Base-by-base conservation (phyloP, 2,329 filamentous ascomycete species). In the Claviceps humidiphila region DNA sequence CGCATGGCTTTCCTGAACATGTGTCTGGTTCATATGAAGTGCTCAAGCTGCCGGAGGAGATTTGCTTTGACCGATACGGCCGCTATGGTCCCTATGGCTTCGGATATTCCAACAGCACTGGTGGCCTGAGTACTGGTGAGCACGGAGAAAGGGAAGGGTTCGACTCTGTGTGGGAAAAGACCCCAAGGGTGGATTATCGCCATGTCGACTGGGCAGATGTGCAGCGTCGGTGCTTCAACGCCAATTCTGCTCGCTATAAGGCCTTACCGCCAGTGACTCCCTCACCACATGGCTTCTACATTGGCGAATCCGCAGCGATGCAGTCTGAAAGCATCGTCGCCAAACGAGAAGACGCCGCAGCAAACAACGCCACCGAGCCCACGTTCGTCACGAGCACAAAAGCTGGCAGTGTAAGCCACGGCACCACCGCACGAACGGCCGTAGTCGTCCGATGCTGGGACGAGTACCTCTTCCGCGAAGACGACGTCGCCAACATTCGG, bases 21-120 rank as follows among this genome's bases (percentile, higher is more conserved):
- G 80, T 87, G 2, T 78, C 91, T 62, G 93, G 93, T n/a, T 95
- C 89, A 0, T 90, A 95, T 61, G 81, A 89, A 9, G 67, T 91
- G 42, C 69, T 97, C 13, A 84, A 82, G 0, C 71, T 97, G 39
- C 80, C 85, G 17, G 81, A 94, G 58, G 85, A 95, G 61, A 80
- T 96, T 47, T 98, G 93, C 70, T 96, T 95, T 63, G 93, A 98
- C 59, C 79, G 93, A 2, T 95, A 87, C 64, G 91, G 91, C 3
- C 80, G 89, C 57, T 80, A 93, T 34, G 90, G 88, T 0, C 87
- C 91, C 0, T 98, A 98, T 60, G 91, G 91, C 0, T 80, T 89
- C 55, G 91, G 91, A 8, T 97, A 97, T 66, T 87, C 85, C 37
- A 73, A 77, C 38, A 81, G 82, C 53, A 81, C 77, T 57, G 91